Conservation (phyloP, 768 basidiomycete genomes). For the Termitomyces heimii region DNA sequence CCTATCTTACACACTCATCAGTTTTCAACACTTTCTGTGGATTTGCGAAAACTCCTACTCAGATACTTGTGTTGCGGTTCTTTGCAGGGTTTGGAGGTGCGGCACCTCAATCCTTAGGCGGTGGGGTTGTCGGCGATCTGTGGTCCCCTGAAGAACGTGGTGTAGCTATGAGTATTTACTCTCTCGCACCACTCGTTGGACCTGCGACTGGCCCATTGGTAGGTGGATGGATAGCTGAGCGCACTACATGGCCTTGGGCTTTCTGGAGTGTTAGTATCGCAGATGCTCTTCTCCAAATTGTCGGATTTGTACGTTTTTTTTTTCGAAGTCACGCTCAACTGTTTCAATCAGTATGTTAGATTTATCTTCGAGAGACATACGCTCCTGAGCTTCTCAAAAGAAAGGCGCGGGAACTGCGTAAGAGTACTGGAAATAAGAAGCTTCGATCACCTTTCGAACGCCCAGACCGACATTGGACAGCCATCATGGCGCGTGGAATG, state of each 20-base stretch:
- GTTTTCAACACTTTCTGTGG: constrained; percentile 46
- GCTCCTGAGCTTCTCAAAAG: constrained; percentile 42
- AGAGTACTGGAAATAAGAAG: constrained; percentile 19
- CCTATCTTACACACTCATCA: constrained; percentile 2
- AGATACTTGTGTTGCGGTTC: constrained; percentile 57
- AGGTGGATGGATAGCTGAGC: constrained; percentile 41
- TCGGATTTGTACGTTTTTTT: constrained; percentile 39
- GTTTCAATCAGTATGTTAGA: constrained; percentile 5
- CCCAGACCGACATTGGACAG: constrained; percentile 33
- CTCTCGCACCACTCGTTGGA: constrained; percentile 47
- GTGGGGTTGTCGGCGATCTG: constrained; percentile 48
- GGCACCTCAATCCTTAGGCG: constrained; percentile 57
- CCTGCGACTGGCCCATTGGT: constrained; percentile 31
- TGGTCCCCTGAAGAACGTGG: constrained; percentile 49
- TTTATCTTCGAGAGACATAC: constrained; percentile 33
- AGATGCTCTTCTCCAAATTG: constrained; percentile 38
- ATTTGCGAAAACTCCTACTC: constrained; percentile 42
- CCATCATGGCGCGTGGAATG: constrained; percentile 41
- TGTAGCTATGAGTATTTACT: constrained; percentile 46
- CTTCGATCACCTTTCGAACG: constrained; percentile 39
- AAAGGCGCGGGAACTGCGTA: constrained; percentile 31
- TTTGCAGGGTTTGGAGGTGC: constrained; percentile 60
- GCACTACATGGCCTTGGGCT: constrained; percentile 53
- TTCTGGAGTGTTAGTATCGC: constrained; percentile 54
- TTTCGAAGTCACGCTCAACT: not conserved